Evolutionary conservation across 768 basidiomycete species (phyloP).

Genomic region (Austroboletus eburneus): DNA sequence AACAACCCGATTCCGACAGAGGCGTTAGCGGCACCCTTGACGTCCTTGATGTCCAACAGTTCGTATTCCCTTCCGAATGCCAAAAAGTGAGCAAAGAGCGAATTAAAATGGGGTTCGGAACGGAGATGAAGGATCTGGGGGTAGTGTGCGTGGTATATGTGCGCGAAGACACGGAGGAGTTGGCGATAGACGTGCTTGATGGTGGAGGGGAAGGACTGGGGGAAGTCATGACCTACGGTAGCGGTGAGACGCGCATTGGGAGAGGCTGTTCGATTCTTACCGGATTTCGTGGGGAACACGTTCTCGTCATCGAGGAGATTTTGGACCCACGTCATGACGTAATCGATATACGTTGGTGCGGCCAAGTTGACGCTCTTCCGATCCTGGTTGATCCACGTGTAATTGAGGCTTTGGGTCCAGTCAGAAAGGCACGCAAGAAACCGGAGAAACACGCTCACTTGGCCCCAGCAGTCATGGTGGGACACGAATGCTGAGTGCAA

Average conservation of each 20-base stretch:
- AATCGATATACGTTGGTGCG: constrained; percentile 96
- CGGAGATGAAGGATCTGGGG: constrained; percentile 87
- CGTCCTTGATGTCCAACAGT: constrained; percentile 82
- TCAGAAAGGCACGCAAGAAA: not conserved
- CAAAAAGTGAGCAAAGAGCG: constrained; percentile 95
- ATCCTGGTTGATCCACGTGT: constrained; percentile 91
- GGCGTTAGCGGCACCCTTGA: constrained; percentile 61
- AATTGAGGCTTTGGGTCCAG: constrained; percentile 62
- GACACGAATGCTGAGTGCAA: constrained; percentile 87
- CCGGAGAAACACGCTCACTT: constrained; percentile 47
- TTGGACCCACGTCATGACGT: constrained; percentile 96
- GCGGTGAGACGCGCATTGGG: no score
- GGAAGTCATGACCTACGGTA: constrained; percentile 74
- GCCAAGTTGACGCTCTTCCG: constrained; percentile 84
- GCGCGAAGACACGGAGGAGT: constrained; percentile 93
- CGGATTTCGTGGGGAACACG: constrained; percentile 93
- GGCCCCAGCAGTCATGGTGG: constrained; percentile 86
- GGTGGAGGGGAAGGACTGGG: constrained; percentile 82
- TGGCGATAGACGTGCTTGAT: constrained; percentile 94
- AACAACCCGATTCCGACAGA: constrained; percentile 72
- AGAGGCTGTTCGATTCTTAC: constrained; percentile 45
- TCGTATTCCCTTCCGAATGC: constrained; percentile 96
- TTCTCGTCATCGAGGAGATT: constrained; percentile 92
- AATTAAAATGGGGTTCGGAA: constrained; percentile 93
- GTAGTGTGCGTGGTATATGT: constrained; percentile 96